Base-by-base conservation (phyloP, 768 basidiomycete genomes). In the Macrolepiota albuminosa region DNA sequence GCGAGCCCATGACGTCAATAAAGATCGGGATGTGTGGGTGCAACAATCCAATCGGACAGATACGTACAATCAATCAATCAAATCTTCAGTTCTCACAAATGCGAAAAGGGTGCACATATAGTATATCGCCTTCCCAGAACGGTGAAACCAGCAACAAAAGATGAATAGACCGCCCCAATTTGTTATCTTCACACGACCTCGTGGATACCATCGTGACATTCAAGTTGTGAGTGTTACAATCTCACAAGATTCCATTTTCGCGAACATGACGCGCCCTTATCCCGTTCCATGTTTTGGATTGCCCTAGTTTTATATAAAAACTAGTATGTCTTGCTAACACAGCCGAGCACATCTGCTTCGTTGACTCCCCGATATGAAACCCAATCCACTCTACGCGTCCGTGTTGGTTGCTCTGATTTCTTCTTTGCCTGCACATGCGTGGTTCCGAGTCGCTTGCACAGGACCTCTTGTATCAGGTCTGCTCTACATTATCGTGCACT, bases 371-470 rank as follows among this genome's bases (percentile, higher is more conserved):
- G 42, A 55, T n/a, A 66, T 66, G 64, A 63, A 63, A 51, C 33
- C 43, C 24, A 54, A 47, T 50, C 42, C 57, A 39, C 58, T 62
- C 26, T 55, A 65, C 7, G 46, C 55, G 13, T 63, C 63, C 24
- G 55, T 65, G 24, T 47, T 66, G 8, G 59, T 64, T 10, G 49
- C 59, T 59, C 54, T 69, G 48, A 46, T 61, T 24, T 63, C 61
- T 36, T 64, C 67, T 21, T 54, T 63, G 29, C 50, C 63, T 31
- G 65, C 63, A 14, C 59, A 71, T 56, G 75, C 74, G 8, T 79
- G 75, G 78, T 78, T 79, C 63, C 74, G 75, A 42, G 73, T 77
- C 49, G 68, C 75, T 7, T 78, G 77, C 56, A 75, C 76, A 11
- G 66, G 60, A 21, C 76, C 77, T 21, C 68, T 78, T 46, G 75